Conservation (phyloP, 495 filamentous ascomycete genomes). For the Aspergillus cristatus region DNA sequence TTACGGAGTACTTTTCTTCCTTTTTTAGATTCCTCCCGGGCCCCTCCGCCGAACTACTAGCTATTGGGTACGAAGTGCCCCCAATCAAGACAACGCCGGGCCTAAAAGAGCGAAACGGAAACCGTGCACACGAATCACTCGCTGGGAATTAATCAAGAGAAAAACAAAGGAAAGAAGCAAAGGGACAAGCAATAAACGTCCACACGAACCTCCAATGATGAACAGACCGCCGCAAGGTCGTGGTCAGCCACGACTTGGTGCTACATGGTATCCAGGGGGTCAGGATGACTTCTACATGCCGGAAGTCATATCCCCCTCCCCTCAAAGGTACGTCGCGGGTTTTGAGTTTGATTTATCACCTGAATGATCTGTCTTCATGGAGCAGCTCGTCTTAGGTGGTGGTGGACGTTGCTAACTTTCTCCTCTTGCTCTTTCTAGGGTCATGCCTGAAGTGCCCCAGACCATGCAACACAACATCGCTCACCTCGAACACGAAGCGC, state of each 20-base stretch:
- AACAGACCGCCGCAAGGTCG: conserved; percentile 34
- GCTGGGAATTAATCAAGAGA: too few species aligned
- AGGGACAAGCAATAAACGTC: not conserved
- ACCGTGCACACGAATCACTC: too few species aligned
- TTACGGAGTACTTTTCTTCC: too few species aligned
- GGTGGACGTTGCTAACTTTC: conserved; percentile 4
- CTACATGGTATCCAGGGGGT: conserved; percentile 85
- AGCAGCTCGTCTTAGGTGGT: too few species aligned
- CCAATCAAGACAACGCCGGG: too few species aligned
- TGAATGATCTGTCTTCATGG: too few species aligned
- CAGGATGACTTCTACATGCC: conserved; percentile 81
- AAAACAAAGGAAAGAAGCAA: conserved; percentile 1
- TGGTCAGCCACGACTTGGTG: conserved; percentile 51
- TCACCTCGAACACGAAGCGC: conserved; percentile 75
- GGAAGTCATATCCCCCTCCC: conserved; percentile 70
- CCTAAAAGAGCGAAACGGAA: too few species aligned
- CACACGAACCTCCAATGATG: conserved; percentile 14
- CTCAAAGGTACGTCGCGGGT: conserved; percentile 82
- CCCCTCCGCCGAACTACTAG: too few species aligned
- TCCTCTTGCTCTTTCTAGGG: conserved; percentile 31
- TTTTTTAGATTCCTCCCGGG: too few species aligned
- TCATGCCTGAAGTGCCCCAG: conserved; percentile 69
- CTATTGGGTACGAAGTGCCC: too few species aligned
- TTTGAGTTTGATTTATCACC: too few species aligned
- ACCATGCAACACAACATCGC: conserved; percentile 90